These are phyloP conservation scores for Betula pendula DNA, from an alignment of 306 rosid genomes.

Conservation along the genomic window DNA sequence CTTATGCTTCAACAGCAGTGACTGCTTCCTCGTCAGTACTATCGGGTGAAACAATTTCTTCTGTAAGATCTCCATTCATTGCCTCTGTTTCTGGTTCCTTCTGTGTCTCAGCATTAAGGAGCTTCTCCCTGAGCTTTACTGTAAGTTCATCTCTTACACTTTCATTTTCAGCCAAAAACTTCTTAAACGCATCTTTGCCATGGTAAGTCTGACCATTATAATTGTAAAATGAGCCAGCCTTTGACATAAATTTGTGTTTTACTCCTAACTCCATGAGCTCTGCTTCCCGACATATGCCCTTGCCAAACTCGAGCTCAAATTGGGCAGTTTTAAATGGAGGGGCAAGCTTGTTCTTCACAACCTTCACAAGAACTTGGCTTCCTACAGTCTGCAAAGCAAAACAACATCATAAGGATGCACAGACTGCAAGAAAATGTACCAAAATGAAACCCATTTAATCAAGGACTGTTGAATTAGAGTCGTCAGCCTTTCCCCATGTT, in stretches of 20 bases:
- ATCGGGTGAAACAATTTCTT: constrained; percentile 53
- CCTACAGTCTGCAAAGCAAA: constrained; percentile 62
- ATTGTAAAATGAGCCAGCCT: constrained; percentile 48
- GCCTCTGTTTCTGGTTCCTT: constrained; percentile 36
- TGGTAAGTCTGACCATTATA: constrained; percentile 50
- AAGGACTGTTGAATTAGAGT: constrained; percentile 4
- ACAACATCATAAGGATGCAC: constrained; percentile 15
- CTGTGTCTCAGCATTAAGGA: constrained; percentile 37
- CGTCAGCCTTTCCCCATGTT: constrained; percentile 5
- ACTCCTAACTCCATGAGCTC: constrained; percentile 68
- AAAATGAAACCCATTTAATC: constrained; percentile 9
- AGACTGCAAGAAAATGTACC: background rate
- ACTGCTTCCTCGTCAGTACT: constrained; percentile 67
- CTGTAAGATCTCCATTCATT: constrained; percentile 28
- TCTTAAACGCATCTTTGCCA: constrained; percentile 70
- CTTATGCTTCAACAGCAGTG: constrained; percentile 53
- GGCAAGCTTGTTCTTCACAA: constrained; percentile 95
- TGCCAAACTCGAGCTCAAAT: constrained; percentile 91
- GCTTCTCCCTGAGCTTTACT: constrained; percentile 62
- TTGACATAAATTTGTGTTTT: constrained; percentile 57
- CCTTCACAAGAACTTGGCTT: constrained; percentile 78
- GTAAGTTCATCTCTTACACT: constrained; percentile 54
- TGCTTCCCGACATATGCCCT: constrained; percentile 65
- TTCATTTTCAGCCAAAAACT: constrained; percentile 51
- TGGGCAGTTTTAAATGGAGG: constrained; percentile 82